Percentiles rank a stretch among this genome's conserved stretches.
Conservation (phyloP, 768 basidiomycete genomes). For the Boletales sp. region DNA sequence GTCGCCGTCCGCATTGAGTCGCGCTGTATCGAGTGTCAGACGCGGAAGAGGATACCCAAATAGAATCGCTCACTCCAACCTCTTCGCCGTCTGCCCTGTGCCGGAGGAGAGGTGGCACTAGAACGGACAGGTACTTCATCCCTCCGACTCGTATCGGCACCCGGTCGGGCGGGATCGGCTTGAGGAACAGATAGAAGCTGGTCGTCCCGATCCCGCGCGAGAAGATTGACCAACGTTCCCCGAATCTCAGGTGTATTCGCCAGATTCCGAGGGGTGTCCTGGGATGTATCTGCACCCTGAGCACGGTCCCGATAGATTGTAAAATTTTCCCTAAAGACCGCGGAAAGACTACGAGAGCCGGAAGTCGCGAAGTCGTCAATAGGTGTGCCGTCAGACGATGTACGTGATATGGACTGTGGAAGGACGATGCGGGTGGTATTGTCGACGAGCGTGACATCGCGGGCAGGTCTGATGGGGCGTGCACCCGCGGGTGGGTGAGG, state of each 20-base stretch:
- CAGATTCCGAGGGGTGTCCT: slow-evolving; percentile 19
- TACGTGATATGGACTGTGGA: slow-evolving; percentile 24
- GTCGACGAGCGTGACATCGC: slow-evolving; percentile 18
- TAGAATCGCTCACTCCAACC: slow-evolving; percentile 28
- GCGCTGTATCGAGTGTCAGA: slow-evolving; percentile 25
- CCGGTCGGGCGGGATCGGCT: slow-evolving; percentile 3
- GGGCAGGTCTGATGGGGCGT: slow-evolving; percentile 14
- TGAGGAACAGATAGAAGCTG: slow-evolving; percentile 5
- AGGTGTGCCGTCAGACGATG: slow-evolving; percentile 19
- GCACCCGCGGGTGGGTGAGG: slow-evolving; percentile 7
- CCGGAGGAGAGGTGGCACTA: slow-evolving; percentile 8
- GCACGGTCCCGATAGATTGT: slow-evolving; percentile 11
- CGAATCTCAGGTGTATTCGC: slow-evolving; percentile 22
- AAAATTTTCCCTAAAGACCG: slow-evolving; percentile 21
- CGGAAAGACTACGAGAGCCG: slow-evolving; percentile 18
- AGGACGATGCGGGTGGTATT: slow-evolving; percentile 13
- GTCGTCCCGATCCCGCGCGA: slow-evolving; percentile 23
- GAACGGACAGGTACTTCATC: slow-evolving; percentile 7
- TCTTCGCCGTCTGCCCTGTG: slow-evolving; percentile 28
- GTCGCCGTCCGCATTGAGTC: slow-evolving; percentile 52
- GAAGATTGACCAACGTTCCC: slow-evolving; percentile 20
- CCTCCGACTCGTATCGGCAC: slow-evolving; percentile 8
- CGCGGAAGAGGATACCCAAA: not conserved
- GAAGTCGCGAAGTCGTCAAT: slow-evolving; percentile 14
- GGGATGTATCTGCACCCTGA: slow-evolving; percentile 5